A percentile compares a stretch with the other conserved stretches of the same genome.
Evolutionary conservation across 2,329 filamentous ascomycete genomes (phyloP).

Genomic region (Aspergillus sp.): DNA sequence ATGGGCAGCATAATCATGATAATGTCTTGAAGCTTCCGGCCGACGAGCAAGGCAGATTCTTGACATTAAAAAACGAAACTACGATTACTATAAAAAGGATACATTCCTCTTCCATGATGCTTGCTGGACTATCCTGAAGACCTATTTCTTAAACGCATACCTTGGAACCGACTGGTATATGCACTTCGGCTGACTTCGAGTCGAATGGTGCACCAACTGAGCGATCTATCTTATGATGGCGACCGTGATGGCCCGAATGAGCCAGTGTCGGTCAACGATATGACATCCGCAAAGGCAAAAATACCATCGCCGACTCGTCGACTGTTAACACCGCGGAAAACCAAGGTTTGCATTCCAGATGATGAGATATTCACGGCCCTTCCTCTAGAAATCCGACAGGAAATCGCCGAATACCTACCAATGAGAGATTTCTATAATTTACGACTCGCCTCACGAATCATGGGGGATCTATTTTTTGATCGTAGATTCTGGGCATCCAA

Average conservation of each 20-base stretch:
- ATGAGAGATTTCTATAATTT: background rate
- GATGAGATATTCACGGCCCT: background rate
- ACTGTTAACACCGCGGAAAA: background rate
- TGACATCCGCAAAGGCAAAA: background rate
- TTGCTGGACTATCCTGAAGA: background rate
- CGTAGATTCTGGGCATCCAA: background rate
- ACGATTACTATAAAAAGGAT: background rate
- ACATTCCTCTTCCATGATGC: background rate
- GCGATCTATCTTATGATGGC: background rate
- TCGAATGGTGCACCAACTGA: background rate
- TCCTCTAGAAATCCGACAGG: background rate
- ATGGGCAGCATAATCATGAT: no score
- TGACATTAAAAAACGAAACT: background rate
- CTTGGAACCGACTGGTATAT: background rate
- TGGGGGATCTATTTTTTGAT: background rate
- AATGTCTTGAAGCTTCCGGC: background rate
- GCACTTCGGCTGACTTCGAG: no score
- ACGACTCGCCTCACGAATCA: background rate
- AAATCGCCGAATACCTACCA: background rate
- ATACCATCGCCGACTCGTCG: background rate
- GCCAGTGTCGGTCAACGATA: background rate
- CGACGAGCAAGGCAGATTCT: background rate
- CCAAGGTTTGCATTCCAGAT: background rate
- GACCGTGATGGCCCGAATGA: background rate
- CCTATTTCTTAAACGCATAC: background rate